Evolutionary conservation across 768 basidiomycete genomes (phyloP).

Genomic region (Botryobasidium botryosum): DNA sequence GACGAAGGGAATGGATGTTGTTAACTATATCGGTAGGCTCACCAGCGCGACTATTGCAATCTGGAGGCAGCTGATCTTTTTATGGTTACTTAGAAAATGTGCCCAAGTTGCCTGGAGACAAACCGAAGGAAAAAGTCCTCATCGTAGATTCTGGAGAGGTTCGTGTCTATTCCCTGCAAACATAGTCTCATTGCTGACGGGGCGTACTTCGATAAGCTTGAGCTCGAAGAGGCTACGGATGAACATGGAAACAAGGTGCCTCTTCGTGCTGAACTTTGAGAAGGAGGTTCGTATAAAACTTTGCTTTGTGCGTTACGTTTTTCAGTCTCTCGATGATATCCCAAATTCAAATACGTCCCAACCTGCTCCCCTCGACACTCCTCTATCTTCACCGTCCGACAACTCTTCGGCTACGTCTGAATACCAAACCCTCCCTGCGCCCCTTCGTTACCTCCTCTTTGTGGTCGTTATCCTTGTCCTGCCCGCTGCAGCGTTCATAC

Average conservation of each 20-base stretch:
- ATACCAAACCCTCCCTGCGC: too few relatives aligned
- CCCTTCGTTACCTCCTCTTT: too few relatives aligned
- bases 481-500: too few relatives aligned
- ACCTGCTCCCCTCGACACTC: too few relatives aligned
- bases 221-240: slow-evolving; percentile 31
- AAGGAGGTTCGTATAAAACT: too few relatives aligned
- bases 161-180: neutral
- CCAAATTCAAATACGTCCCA: too few relatives aligned
- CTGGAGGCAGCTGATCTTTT: neutral
- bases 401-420: too few relatives aligned
- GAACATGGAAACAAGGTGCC: slow-evolving; percentile 76
- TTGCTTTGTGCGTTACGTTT: too few relatives aligned
- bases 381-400: too few relatives aligned
- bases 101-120: slow-evolving; percentile 50
- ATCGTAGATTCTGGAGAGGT: slow-evolving; percentile 87
- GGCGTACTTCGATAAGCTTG: slow-evolving; percentile 25
- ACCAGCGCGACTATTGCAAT: slow-evolving; percentile 24
- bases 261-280: slow-evolving; percentile 83
- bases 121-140: slow-evolving; percentile 56
- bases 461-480: too few relatives aligned
- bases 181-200: neutral
- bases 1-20: slow-evolving; percentile 81
- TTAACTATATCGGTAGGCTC: slow-evolving; percentile 51
- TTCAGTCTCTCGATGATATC: too few relatives aligned
- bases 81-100: slow-evolving; percentile 45